Evolutionary conservation across 345 rosid genomes (phyloP).

Genomic region (Sisymbrium irio): DNA sequence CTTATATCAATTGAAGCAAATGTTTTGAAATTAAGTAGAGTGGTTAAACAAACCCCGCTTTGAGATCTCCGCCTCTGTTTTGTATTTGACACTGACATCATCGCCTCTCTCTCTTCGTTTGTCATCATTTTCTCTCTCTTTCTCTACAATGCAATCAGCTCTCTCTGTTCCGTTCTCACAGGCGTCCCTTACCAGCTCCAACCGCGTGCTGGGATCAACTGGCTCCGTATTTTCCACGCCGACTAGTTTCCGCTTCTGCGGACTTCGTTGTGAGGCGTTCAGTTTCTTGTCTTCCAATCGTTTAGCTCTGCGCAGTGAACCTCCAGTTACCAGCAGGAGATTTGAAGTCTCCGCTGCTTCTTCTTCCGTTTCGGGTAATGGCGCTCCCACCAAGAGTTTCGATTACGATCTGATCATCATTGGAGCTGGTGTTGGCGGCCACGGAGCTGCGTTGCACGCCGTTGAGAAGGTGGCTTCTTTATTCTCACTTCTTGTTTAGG

Average conservation of each 20-base stretch:
- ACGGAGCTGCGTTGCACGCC: conserved; percentile 96
- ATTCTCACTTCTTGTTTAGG: not conserved
- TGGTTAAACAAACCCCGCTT: conserved; percentile 47
- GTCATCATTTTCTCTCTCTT: not conserved
- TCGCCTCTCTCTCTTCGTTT: conserved; percentile 7
- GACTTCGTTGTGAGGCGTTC: conserved; percentile 68
- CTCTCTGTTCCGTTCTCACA: conserved; percentile 51
- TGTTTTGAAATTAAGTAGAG: too few species aligned
- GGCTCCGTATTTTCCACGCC: conserved; percentile 37
- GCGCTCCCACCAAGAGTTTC: conserved; percentile 63
- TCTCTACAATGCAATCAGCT: conserved; percentile 57
- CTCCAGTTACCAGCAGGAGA: not conserved
- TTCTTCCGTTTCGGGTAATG: conserved; percentile 40
- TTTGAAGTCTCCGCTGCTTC: conserved; percentile 43
- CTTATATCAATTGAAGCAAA: too few species aligned
- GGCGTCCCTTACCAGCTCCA: conserved; percentile 39
- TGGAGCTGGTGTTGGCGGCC: conserved; percentile 99
- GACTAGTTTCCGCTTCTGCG: conserved; percentile 69
- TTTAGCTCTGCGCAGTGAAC: conserved; percentile 19
- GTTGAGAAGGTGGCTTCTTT: conserved; percentile 61
- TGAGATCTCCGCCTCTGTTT: conserved; percentile 52
- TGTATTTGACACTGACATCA: conserved; percentile 38
- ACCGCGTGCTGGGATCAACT: conserved; percentile 27
- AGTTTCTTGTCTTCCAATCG: conserved; percentile 32
- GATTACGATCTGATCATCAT: conserved; percentile 90